A percentile compares a stretch with the other conserved stretches of the same genome.
Conservation (phyloP, 768 basidiomycete genomes). For the Albatrellus ellisii region DNA sequence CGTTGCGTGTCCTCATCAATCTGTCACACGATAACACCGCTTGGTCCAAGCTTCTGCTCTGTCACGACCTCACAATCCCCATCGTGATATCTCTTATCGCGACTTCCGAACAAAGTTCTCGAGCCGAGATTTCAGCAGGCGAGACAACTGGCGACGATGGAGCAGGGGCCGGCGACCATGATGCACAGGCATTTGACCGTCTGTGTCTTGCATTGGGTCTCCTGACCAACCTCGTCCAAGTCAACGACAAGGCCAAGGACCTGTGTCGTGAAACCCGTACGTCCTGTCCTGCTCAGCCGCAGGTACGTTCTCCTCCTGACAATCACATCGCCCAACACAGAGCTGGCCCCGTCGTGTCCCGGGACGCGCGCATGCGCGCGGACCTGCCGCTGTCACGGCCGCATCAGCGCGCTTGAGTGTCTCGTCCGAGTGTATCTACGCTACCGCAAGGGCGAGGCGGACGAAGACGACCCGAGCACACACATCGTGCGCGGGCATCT, state of each 20-base stretch:
- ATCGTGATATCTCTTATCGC: slow-evolving; percentile 36
- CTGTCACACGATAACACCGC: slow-evolving; percentile 46
- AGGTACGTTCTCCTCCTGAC: slow-evolving; percentile 2
- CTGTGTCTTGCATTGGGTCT: slow-evolving; percentile 66
- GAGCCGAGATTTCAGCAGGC: slow-evolving; percentile 7
- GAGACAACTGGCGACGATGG: too few relatives aligned
- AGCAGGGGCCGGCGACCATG: slow-evolving; percentile 15
- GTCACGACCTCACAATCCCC: slow-evolving; percentile 31
- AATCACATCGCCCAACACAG: slow-evolving; percentile 21
- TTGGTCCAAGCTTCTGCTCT: slow-evolving; percentile 44
- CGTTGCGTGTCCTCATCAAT: slow-evolving; percentile 57
- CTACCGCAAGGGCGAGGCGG: slow-evolving; percentile 19
- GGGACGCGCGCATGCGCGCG: slow-evolving; percentile 36
- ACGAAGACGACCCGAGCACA: slow-evolving; percentile 18
- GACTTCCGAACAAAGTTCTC: slow-evolving; percentile 18
- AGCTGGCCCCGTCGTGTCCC: slow-evolving; percentile 36
- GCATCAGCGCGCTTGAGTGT: slow-evolving; percentile 34
- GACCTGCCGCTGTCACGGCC: slow-evolving; percentile 37
- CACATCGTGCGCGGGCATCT: slow-evolving; percentile 59
- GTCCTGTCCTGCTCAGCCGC: slow-evolving; percentile 16
- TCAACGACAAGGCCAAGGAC: slow-evolving; percentile 33
- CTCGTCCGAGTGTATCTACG: slow-evolving; percentile 36
- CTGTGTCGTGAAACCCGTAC: slow-evolving; percentile 36
- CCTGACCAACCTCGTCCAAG: slow-evolving; percentile 64
- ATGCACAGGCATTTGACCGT: slow-evolving; percentile 43